Base-by-base conservation (phyloP, 1,284 basidiomycete species). In the Hemileia vastatrix region DNA sequence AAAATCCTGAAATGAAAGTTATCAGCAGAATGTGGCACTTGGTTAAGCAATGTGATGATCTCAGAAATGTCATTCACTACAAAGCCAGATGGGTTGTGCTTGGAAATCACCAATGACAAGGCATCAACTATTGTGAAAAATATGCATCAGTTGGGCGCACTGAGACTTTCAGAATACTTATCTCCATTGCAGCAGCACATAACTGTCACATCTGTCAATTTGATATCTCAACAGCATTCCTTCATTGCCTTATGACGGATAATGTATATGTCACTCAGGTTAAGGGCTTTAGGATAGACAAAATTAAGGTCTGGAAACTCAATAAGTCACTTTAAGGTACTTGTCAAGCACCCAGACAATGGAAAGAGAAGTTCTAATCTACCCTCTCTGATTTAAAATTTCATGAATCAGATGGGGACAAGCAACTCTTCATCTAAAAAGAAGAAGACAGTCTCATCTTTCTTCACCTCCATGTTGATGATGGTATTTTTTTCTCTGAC, bases 171-270 rank as follows among this genome's bases (percentile, higher is more conserved):
- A 15, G 24, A 4, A 55, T 55, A 2, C 32, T 55, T 2, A 21
- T 55, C 36, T 36, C 54, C 4, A n/a, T 40, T 6, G 15, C 15
- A 9, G 36, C 36, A 9, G 19, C 31, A 21, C 9, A 55, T n/a
- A 33, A 55, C 24, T 43, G 31, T 11, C 15, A 43, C 19, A 55
- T 55, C 32, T 3, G 19, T 19, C 54, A 55, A 55, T 55, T 55
- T 21, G 36, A 55, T 21, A 55, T 55, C 6, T 55, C 31, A 13
- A 55, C 54, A n/a, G n/a, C n/a, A n/a, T n/a, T n/a, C n/a, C n/a
- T n/a, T n/a, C n/a, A n/a, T n/a, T n/a, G n/a, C n/a, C n/a, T n/a
- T n/a, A n/a, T n/a, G n/a, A n/a, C n/a, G n/a, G n/a, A n/a, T n/a
- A n/a, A n/a, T n/a, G n/a, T n/a, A n/a, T n/a, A n/a, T n/a, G n/a